Evolutionary conservation across 805 yeast genomes (phyloP).

Genomic region (Nakazawaea populi): DNA sequence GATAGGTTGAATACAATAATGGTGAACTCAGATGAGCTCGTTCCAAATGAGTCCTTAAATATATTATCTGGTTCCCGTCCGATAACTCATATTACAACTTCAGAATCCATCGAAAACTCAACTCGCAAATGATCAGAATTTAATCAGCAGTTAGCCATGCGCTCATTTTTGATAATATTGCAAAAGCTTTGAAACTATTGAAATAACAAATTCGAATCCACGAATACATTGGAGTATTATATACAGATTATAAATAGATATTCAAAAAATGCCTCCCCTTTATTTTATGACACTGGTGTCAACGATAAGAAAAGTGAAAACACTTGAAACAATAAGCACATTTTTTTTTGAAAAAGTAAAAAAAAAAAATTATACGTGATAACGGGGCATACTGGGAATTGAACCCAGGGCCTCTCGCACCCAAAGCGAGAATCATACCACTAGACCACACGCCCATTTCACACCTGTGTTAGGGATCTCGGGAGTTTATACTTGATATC

Average conservation of each 20-base stretch:
- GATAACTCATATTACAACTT: too few relatives aligned
- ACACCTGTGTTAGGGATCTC: background rate
- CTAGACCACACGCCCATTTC: slow-evolving; percentile 34
- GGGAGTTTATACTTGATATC: too few relatives aligned
- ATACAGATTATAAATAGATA: too few relatives aligned
- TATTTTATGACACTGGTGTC: too few relatives aligned
- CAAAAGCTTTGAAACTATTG: background rate
- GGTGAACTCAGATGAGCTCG: slow-evolving; percentile 73
- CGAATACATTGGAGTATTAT: background rate
- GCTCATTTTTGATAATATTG: too few relatives aligned
- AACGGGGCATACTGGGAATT: slow-evolving; percentile 37
- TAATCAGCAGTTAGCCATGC: too few relatives aligned
- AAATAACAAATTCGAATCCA: background rate
- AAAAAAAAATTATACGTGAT: background rate
- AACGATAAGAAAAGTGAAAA: too few relatives aligned
- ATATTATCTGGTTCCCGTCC: too few relatives aligned
- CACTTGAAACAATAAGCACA: too few relatives aligned
- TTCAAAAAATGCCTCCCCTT: too few relatives aligned
- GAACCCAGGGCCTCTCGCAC: slow-evolving; percentile 54
- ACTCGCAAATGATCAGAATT: too few relatives aligned
- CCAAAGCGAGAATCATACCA: slow-evolving; percentile 56
- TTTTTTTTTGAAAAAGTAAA: background rate
- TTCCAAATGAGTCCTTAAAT: slow-evolving; percentile 38
- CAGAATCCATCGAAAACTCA: too few relatives aligned
- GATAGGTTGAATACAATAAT: slow-evolving; percentile 39